Conservation (phyloP, 2,329 filamentous ascomycete species). For the Hypomyces rosellus region DNA sequence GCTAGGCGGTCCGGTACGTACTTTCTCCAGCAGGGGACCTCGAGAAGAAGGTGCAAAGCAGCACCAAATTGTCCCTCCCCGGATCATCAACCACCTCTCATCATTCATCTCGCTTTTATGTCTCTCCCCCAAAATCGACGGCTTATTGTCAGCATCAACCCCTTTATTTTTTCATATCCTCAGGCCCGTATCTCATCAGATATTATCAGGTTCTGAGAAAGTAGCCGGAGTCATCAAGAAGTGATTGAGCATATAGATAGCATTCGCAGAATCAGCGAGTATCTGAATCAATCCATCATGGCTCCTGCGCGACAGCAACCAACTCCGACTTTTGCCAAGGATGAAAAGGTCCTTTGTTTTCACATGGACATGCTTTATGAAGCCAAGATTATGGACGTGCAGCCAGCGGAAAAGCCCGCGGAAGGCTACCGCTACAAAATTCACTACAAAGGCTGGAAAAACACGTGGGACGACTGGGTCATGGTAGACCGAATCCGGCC, state of each 20-base stretch:
- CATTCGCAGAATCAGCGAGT: neutral
- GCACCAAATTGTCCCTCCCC: too few relatives aligned
- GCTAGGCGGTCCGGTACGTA: too few relatives aligned
- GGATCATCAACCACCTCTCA: neutral
- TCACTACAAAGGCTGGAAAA: constrained; percentile 99
- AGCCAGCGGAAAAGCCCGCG: constrained; percentile 59
- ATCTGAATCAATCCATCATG: constrained; percentile 24
- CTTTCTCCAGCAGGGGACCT: too few relatives aligned
- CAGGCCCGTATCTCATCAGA: neutral
- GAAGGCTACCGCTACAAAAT: constrained; percentile 80
- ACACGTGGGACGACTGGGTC: constrained; percentile 99
- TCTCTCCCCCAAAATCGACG: neutral
- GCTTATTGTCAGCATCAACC: neutral
- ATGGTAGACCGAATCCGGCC: constrained; percentile 88
- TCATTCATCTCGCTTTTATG: neutral
- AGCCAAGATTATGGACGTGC: constrained; percentile 84
- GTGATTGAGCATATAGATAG: neutral
- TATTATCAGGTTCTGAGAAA: neutral
- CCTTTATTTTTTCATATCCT: neutral
- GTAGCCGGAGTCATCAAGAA: neutral
- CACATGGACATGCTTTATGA: constrained; percentile 97
- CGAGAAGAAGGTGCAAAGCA: too few relatives aligned
- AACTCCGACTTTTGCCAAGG: constrained; percentile 55
- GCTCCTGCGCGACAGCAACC: constrained; percentile 37
- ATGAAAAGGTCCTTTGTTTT: constrained; percentile 94